These are phyloP conservation scores for Fusarium sororula DNA, from an alignment of 2,329 filamentous ascomycete genomes.

Conservation along the genomic window DNA sequence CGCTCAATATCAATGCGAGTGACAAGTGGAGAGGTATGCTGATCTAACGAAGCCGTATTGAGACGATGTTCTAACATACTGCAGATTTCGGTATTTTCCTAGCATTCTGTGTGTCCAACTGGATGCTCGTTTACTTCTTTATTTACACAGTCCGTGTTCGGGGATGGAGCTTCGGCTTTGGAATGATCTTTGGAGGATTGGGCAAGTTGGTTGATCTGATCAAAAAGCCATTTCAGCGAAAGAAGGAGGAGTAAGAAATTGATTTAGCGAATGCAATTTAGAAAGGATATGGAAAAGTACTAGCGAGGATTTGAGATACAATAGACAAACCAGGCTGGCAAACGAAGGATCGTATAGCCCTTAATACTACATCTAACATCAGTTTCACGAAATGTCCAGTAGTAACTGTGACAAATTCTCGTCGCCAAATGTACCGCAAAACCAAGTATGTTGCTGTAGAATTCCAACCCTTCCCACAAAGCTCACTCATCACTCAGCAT, in stretches of 20 bases:
- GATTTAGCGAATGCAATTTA: background rate
- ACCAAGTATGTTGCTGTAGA: background rate
- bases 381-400: background rate
- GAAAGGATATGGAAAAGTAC: background rate
- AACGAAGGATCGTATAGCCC: background rate
- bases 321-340: background rate
- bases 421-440: background rate
- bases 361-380: background rate
- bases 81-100: conserved; percentile 75
- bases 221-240: conserved; percentile 35
- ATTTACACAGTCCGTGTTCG: conserved; percentile 77
- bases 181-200: conserved; percentile 41
- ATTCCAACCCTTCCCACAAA: background rate
- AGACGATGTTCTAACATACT: background rate
- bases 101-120: conserved; percentile 75
- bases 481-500: conserved; percentile 50
- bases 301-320: background rate
- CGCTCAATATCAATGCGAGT: conserved; percentile 57
- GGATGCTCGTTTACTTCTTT: conserved; percentile 78
- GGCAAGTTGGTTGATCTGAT: conserved; percentile 29
- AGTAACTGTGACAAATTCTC: background rate
- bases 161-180: conserved; percentile 76
- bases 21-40: conserved; percentile 69
- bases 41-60: background rate
- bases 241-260: conserved; percentile 9